phyloP scores from a whole-genome alignment of 2,329 filamentous ascomycete genomes.

The Fusarium sp. region DNA sequence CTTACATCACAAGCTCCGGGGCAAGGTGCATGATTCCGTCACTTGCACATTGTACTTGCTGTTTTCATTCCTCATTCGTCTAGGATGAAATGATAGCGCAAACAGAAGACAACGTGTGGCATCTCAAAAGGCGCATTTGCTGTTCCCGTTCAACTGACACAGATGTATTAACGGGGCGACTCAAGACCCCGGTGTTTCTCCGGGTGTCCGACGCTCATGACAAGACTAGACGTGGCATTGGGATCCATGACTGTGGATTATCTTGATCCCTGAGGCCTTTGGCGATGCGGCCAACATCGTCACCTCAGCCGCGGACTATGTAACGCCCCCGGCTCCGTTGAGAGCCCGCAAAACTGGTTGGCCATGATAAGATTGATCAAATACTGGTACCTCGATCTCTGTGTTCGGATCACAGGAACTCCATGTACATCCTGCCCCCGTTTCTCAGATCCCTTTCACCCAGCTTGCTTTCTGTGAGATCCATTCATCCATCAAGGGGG shows the following conservation, averaged over 20 bases:
- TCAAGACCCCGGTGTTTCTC: slow-evolving; percentile 39
- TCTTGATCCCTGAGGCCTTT: slow-evolving; percentile 17
- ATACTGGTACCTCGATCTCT: slow-evolving; percentile 22
- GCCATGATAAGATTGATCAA: slow-evolving; percentile 19
- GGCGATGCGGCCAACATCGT: slow-evolving; percentile 6
- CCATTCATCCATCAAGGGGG: slow-evolving; percentile 17
- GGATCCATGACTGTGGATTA: slow-evolving; percentile 26
- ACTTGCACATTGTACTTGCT: background rate
- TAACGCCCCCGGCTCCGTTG: slow-evolving; percentile 1
- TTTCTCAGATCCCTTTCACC: slow-evolving; percentile 31
- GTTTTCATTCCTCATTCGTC: slow-evolving; percentile 4
- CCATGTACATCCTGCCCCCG: slow-evolving; percentile 25
- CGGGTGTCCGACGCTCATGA: slow-evolving; percentile 33
- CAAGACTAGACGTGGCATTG: slow-evolving; percentile 15
- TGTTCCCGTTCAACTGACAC: background rate
- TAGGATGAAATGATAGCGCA: background rate
- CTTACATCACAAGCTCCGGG: slow-evolving; percentile 14
- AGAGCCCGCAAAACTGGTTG: slow-evolving; percentile 10
- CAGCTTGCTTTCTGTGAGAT: slow-evolving; percentile 18
- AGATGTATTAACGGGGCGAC: slow-evolving; percentile 7
- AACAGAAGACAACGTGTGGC: slow-evolving; percentile 7
- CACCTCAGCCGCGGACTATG: slow-evolving; percentile 1
- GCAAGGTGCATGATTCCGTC: slow-evolving; percentile 18
- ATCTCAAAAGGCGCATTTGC: background rate
- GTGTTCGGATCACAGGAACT: slow-evolving; percentile 36